phyloP scores from a whole-genome alignment of 2,329 filamentous ascomycete genomes.

The Metarhizium humberi region DNA sequence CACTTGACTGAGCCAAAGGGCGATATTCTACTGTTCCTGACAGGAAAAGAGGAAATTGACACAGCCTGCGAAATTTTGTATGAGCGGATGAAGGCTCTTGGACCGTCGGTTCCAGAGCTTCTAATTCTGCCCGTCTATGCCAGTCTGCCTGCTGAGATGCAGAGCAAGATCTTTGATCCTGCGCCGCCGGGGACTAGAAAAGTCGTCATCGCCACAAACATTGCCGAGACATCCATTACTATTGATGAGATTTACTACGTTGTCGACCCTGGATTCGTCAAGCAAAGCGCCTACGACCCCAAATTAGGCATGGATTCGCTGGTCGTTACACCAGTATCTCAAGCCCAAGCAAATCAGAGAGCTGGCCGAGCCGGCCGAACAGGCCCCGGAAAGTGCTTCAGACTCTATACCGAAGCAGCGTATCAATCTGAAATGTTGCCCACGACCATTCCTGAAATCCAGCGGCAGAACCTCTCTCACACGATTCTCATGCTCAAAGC shows the following conservation, averaged over 20 bases:
- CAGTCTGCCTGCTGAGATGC: slow-evolving; percentile 84
- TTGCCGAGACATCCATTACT: slow-evolving; percentile 94
- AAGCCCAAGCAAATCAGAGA: slow-evolving; percentile 92
- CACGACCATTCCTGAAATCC: slow-evolving; percentile 92
- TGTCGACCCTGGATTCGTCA: slow-evolving; percentile 93
- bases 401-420: slow-evolving; percentile 88
- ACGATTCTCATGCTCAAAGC: slow-evolving; percentile 98
- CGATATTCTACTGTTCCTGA: slow-evolving; percentile 94
- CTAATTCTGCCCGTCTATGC: slow-evolving; percentile 96
- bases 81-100: slow-evolving; percentile 93
- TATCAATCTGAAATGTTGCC: slow-evolving; percentile 97
- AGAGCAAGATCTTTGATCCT: slow-evolving; percentile 89
- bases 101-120: slow-evolving; percentile 81
- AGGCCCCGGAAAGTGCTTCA: slow-evolving; percentile 91
- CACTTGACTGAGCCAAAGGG: slow-evolving; percentile 86
- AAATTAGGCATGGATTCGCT: slow-evolving; percentile 97
- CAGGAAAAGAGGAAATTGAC: slow-evolving; percentile 96
- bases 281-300: slow-evolving; percentile 93
- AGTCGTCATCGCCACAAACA: slow-evolving; percentile 96
- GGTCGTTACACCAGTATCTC: slow-evolving; percentile 90
- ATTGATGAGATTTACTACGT: slow-evolving; percentile 98
- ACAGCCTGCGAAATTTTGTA: slow-evolving; percentile 86
- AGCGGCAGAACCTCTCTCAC: slow-evolving; percentile 82
- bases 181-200: slow-evolving; percentile 79
- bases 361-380: slow-evolving; percentile 89